Percentiles rank a stretch among this genome's conserved stretches.
phyloP scores from a whole-genome alignment of 768 basidiomycete genomes.

The Rhizopogon roseolus region DNA sequence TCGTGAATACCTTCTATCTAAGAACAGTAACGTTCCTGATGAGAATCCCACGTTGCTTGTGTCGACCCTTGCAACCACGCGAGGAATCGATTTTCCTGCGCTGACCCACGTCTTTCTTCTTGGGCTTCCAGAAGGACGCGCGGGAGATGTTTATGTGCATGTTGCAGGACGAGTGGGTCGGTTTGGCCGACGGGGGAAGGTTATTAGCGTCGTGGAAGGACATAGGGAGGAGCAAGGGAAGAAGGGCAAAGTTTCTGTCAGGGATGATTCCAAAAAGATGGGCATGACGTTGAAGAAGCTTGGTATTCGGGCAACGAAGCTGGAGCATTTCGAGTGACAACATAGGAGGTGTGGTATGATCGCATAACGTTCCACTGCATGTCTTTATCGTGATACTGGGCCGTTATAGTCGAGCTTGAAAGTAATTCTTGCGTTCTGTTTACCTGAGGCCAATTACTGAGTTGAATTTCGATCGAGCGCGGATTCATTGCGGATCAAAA shows the following conservation, averaged over 20 bases:
- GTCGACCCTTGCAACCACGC: constrained; percentile 61
- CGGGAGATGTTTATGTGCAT: constrained; percentile 62
- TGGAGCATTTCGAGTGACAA: constrained; percentile 46
- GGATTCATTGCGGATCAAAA: background rate
- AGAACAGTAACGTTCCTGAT: constrained; percentile 23
- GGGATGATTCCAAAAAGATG: constrained; percentile 37
- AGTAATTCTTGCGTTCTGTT: too few species aligned
- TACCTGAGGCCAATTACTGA: too few species aligned
- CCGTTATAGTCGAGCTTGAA: too few species aligned
- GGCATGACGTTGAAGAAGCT: constrained; percentile 39
- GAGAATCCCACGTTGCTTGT: constrained; percentile 64
- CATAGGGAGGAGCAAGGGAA: constrained; percentile 22
- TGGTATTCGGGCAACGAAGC: constrained; percentile 38
- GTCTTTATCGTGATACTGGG: too few species aligned
- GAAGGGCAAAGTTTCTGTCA: constrained; percentile 21
- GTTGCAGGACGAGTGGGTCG: constrained; percentile 73
- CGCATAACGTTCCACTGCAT: too few species aligned
- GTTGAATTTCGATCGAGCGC: too few species aligned
- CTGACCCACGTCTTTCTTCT: constrained; percentile 74
- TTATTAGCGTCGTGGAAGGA: constrained; percentile 55
- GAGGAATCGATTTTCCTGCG: constrained; percentile 69
- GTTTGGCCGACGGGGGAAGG: constrained; percentile 61
- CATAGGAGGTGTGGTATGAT: too few species aligned
- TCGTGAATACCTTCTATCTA: constrained; percentile 36
- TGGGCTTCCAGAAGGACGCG: constrained; percentile 49